These are phyloP conservation scores for Aspergillus conjunctus DNA, from an alignment of 495 filamentous ascomycete species.

Conservation along the genomic window DNA sequence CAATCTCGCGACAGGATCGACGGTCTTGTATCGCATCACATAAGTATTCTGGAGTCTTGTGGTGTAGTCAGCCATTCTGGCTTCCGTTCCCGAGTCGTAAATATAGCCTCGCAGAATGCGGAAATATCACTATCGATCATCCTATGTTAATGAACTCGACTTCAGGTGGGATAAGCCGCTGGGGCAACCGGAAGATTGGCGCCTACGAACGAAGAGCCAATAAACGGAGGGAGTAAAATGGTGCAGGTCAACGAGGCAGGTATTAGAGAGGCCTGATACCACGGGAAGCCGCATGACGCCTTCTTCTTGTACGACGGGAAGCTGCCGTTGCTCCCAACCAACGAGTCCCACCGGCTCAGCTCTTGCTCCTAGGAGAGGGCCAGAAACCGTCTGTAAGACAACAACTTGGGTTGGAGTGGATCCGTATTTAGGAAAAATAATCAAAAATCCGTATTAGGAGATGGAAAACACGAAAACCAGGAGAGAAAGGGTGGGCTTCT, in stretches of 20 bases:
- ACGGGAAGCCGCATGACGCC: slow-evolving; percentile 43
- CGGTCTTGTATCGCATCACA: slow-evolving; percentile 17
- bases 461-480: not conserved
- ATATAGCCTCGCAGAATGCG: slow-evolving; percentile 11
- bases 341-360: slow-evolving; percentile 18
- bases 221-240: slow-evolving; percentile 16
- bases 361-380: slow-evolving; percentile 8
- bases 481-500: not conserved
- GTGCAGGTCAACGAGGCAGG: slow-evolving; percentile 29
- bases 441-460: slow-evolving; percentile 1
- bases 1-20: slow-evolving; percentile 12
- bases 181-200: slow-evolving; percentile 33
- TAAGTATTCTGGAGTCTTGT: slow-evolving; percentile 1
- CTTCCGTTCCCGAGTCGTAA: slow-evolving; percentile 14
- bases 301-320: slow-evolving; percentile 37
- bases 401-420: slow-evolving; percentile 19
- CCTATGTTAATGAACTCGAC: slow-evolving; percentile 26
- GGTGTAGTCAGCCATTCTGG: slow-evolving; percentile 4
- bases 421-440: slow-evolving; percentile 9
- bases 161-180: slow-evolving; percentile 22
- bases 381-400: slow-evolving; percentile 10
- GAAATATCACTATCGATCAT: slow-evolving; percentile 16
- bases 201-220: slow-evolving; percentile 20
- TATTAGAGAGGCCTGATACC: slow-evolving; percentile 42
- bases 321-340: slow-evolving; percentile 33